Conservation (phyloP, 2,329 filamentous ascomycete genomes). For the Fusarium udum region DNA sequence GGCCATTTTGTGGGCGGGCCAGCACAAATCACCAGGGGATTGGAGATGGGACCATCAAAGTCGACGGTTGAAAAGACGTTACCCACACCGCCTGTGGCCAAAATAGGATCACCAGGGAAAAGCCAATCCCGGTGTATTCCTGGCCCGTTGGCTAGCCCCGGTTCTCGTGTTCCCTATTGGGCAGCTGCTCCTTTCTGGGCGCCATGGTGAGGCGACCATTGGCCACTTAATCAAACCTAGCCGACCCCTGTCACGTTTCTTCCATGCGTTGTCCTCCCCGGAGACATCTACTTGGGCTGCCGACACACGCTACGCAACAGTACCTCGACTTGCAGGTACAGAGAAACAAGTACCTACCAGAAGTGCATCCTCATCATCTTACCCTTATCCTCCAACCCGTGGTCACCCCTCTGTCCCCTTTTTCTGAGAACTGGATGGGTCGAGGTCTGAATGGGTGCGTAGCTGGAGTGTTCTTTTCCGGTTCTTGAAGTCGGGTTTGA, state of each 20-base stretch:
- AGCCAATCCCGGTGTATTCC: conserved; percentile 51
- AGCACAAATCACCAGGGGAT: conserved; percentile 26
- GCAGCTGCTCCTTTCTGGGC: conserved; percentile 56
- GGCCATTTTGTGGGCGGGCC: conserved; percentile 38
- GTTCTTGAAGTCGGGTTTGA: conserved; percentile 25
- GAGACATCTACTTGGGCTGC: conserved; percentile 38
- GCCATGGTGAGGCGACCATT: conserved; percentile 55
- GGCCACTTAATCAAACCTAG: conserved; percentile 62
- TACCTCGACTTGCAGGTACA: conserved; percentile 28
- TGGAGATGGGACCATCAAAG: conserved; percentile 24
- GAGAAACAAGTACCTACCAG: background rate
- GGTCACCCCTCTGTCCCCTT: conserved; percentile 31
- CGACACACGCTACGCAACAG: conserved; percentile 28
- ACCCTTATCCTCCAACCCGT: conserved; percentile 13
- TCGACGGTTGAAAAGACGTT: conserved; percentile 26
- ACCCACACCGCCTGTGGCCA: conserved; percentile 49
- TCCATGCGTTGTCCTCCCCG: conserved; percentile 59
- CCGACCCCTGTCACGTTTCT: conserved; percentile 60
- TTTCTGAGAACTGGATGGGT: conserved; percentile 26
- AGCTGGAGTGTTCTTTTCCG: conserved; percentile 30
- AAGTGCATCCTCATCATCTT: conserved; percentile 10
- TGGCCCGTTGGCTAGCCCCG: conserved; percentile 58
- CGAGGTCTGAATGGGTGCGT: conserved; percentile 12
- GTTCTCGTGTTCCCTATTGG: conserved; percentile 60
- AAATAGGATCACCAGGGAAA: conserved; percentile 43